Conservation (phyloP, 2,329 filamentous ascomycete genomes). For the Ceratocystiopsis sp. region DNA sequence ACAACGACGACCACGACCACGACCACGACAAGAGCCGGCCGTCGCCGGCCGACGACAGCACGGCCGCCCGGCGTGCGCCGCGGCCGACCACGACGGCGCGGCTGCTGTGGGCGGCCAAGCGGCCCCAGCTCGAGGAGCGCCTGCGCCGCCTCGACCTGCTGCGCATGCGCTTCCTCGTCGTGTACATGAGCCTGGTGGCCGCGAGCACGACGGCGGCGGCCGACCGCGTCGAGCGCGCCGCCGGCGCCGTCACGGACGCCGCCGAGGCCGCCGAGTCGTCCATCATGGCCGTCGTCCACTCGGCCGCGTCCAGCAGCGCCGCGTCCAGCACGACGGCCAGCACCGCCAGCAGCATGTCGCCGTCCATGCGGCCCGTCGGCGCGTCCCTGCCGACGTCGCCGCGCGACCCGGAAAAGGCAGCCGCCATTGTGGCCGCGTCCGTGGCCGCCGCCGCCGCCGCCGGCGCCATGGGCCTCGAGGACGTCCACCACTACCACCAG, state of each 20-base stretch:
- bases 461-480: conserved; percentile 1
- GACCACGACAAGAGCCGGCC: neutral
- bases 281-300: conserved; percentile 7
- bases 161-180: conserved; percentile 46
- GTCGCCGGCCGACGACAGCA: neutral
- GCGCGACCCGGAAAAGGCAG: conserved; percentile 16
- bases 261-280: conserved; percentile 17
- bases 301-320: neutral
- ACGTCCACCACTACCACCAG: conserved; percentile 1
- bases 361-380: too few species aligned
- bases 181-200: conserved; percentile 44
- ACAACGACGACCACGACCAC: conserved; percentile 1
- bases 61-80: conserved; percentile 1
- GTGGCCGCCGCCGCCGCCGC: conserved; percentile 5
- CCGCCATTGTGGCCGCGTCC: conserved; percentile 4
- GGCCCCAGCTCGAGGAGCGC: conserved; percentile 36
- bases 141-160: conserved; percentile 42
- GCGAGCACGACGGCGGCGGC: conserved; percentile 17
- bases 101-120: conserved; percentile 40
- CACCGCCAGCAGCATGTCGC: neutral
- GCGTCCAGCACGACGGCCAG: neutral
- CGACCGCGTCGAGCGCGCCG: conserved; percentile 18
- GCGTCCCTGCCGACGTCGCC: conserved; percentile 4
- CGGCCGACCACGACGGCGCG: conserved; percentile 30
- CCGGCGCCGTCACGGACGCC: conserved; percentile 31